Evolutionary conservation across 371 early-diverging fungal genomes (phyloP).

Genomic region (Mucor saturninus): DNA sequence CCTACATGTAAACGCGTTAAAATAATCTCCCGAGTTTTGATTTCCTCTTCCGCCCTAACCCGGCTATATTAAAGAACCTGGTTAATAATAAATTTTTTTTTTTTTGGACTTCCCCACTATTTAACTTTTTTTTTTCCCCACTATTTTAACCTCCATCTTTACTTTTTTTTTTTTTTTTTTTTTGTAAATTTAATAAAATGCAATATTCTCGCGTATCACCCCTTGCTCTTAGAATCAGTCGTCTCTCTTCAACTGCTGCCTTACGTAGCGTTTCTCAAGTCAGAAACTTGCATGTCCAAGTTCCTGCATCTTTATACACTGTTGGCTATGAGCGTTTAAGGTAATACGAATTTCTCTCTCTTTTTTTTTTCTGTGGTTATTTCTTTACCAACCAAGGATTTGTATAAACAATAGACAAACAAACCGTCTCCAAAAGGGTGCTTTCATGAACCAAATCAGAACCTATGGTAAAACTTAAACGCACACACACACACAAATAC

Average conservation of each 20-base stretch:
- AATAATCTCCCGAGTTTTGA: constrained; percentile 17
- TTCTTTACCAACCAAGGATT: background rate
- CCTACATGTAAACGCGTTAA: constrained; percentile 2
- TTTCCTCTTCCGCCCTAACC: constrained; percentile 24
- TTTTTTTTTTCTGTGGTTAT: background rate
- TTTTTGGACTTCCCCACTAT: constrained; percentile 2
- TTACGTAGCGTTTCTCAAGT: constrained; percentile 35
- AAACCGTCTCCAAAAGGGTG: constrained; percentile 14
- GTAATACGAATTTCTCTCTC: constrained; percentile 20
- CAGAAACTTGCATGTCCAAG: constrained; percentile 52
- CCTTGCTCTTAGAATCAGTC: constrained; percentile 22
- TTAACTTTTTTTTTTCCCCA: background rate
- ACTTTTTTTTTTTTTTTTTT: constrained; percentile 3
- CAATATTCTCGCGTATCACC: constrained; percentile 39
- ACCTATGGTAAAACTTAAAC: constrained; percentile 41
- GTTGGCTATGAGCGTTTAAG: constrained; percentile 40
- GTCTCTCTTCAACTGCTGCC: constrained; percentile 21
- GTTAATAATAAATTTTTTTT: constrained; percentile 1
- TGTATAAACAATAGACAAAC: constrained; percentile 17
- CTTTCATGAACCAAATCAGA: constrained; percentile 41
- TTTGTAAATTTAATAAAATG: constrained; percentile 20
- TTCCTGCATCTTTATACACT: constrained; percentile 44
- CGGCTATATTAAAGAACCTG: constrained; percentile 9
- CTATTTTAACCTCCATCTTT: background rate
- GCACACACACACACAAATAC: background rate